These are phyloP conservation scores for Cystobasidium slooffiae DNA, from an alignment of 1,284 basidiomycete species.

Conservation along the genomic window DNA sequence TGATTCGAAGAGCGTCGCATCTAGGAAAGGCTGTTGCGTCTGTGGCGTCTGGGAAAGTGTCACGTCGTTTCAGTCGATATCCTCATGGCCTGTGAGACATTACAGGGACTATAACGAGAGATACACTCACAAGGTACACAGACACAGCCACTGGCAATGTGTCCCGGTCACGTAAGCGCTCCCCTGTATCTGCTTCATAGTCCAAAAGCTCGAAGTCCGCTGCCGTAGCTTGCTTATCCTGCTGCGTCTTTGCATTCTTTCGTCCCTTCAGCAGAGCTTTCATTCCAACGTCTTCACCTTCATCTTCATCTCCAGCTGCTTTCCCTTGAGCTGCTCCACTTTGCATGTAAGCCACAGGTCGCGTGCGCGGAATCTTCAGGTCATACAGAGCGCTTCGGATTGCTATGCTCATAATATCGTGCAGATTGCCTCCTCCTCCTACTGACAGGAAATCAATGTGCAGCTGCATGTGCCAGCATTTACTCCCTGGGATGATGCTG, in stretches of 20 bases:
- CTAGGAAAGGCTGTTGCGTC: constrained; percentile 41
- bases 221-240: constrained; percentile 56
- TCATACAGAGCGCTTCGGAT: constrained; percentile 76
- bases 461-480: constrained; percentile 70
- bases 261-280: constrained; percentile 51
- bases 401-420: constrained; percentile 75
- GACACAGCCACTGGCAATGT: constrained; percentile 75
- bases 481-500: constrained; percentile 66
- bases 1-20: constrained; percentile 42
- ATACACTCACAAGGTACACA: constrained; percentile 67
- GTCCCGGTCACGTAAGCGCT: constrained; percentile 64
- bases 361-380: constrained; percentile 73
- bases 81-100: no score
- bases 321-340: constrained; percentile 13
- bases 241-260: constrained; percentile 62
- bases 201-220: constrained; percentile 77
- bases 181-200: constrained; percentile 77
- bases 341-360: constrained; percentile 64
- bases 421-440: constrained; percentile 69
- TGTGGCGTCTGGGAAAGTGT: constrained; percentile 19
- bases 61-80: no score
- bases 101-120: neutral
- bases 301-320: constrained; percentile 47
- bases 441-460: constrained; percentile 68
- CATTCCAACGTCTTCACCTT: constrained; percentile 49